These are phyloP conservation scores for Bifiguratus adelaidae DNA, from an alignment of 192 early-diverging fungal species.

Conservation along the genomic window DNA sequence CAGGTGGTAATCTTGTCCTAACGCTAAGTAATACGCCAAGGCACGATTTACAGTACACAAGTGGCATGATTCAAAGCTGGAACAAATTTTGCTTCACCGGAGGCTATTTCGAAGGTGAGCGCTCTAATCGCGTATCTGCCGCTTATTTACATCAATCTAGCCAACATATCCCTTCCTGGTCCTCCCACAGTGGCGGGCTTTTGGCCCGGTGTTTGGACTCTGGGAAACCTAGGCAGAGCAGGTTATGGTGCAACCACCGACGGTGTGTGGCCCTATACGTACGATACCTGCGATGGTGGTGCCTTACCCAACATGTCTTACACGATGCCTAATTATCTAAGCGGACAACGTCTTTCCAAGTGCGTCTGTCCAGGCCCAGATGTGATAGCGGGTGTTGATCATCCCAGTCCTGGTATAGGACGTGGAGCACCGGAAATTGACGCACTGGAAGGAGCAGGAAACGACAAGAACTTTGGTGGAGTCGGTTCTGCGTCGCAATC, in stretches of 20 bases:
- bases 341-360: neutral
- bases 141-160: neutral
- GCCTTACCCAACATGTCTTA: constrained; percentile 30
- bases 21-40: constrained; percentile 10
- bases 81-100: constrained; percentile 56
- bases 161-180: constrained; percentile 38
- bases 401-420: constrained; percentile 22
- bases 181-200: constrained; percentile 29
- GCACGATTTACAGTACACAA: constrained; percentile 25
- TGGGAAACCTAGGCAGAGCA: constrained; percentile 47
- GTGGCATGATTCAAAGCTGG: constrained; percentile 52
- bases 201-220: constrained; percentile 46
- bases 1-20: constrained; percentile 36
- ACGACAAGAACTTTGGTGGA: neutral
- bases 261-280: constrained; percentile 44
- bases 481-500: constrained; percentile 3
- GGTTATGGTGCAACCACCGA: constrained; percentile 46
- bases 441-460: constrained; percentile 27
- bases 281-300: constrained; percentile 38
- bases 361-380: neutral
- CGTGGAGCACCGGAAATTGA: constrained; percentile 49
- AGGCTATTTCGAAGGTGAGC: constrained; percentile 35
- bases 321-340: neutral
- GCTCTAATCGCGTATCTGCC: neutral
- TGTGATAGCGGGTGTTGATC: neutral